These are phyloP conservation scores for Paramyrothecium sp. DNA, from an alignment of 2,329 filamentous ascomycete species.

Conservation along the genomic window DNA sequence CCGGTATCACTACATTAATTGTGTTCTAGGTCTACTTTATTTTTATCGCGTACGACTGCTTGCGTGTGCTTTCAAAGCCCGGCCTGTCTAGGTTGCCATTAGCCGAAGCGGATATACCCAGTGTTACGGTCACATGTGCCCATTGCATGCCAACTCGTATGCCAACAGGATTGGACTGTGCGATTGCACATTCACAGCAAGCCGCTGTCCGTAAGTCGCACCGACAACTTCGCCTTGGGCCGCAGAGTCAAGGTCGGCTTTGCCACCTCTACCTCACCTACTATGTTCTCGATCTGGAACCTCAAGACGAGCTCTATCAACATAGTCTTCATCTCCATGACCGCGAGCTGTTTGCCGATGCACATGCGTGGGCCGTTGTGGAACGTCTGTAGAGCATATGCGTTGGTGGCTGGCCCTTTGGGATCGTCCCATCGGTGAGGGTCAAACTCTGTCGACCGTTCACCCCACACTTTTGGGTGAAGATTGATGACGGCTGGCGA, in stretches of 20 bases:
- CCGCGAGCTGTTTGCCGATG: conserved; percentile 32
- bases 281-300: conserved; percentile 24
- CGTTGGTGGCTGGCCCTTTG: conserved; percentile 17
- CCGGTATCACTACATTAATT: not conserved
- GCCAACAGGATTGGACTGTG: not conserved
- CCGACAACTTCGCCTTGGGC: conserved; percentile 21
- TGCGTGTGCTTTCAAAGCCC: no score
- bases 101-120: not conserved
- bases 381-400: conserved; percentile 33
- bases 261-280: conserved; percentile 18
- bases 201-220: conserved; percentile 7
- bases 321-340: conserved; percentile 36
- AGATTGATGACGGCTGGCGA: conserved; percentile 33
- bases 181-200: not conserved
- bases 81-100: not conserved
- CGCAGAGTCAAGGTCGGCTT: conserved; percentile 22
- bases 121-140: not conserved
- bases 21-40: not conserved
- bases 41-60: no score
- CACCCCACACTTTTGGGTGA: conserved; percentile 35
- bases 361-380: conserved; percentile 34
- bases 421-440: conserved; percentile 36
- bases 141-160: not conserved
- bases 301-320: conserved; percentile 27
- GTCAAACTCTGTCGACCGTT: conserved; percentile 28